Base-by-base conservation (phyloP, 2,329 filamentous ascomycete species). In the Nakataea oryzae region DNA sequence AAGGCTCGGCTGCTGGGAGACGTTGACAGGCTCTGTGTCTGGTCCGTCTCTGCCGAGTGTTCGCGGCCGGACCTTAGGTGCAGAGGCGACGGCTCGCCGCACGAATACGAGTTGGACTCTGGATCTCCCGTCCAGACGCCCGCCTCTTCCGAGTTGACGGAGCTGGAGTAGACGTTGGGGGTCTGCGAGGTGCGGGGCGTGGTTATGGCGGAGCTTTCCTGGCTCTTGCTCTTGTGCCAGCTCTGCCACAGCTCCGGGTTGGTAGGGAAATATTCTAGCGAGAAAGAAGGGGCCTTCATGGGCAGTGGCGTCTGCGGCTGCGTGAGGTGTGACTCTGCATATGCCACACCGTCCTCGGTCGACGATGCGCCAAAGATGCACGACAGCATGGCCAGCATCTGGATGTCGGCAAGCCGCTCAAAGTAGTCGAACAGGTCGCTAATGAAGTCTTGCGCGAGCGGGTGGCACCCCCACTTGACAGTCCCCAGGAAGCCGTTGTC, bases 371-470 rank as follows among this genome's bases (percentile, higher is more conserved):
- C 84, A 69, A 89, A 88, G 63, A 89, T 81, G 70, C 86, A 89
- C 1, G 86, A 86, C 30, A 89, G 77, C 85, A 89, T 88, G 11
- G 86, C 86, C 61, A 89, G 70, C 86, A 89, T 89, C 70, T 89
- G 86, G 14, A 88, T 74, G 64, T 89, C 86, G 7, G 81, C 84
- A 32, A 80, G 76, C 61, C 74, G 78, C 70, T 88, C 86, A 68
- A 84, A 89, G 69, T 88, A 79, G 29, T 78, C 74, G 66, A 89
- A 86, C n/a, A 89, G 73, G 62, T 86, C 81, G 64, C 76, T 72
- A 62, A 89, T 84, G 54, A 88, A 78, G n/a, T 79, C 77, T 64
- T 78, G 80, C 1, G 86, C 86, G 58, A 89, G 74, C 4, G 86
- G 86, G 67, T 87, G 86, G 59, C 79, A 75, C 13, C 86, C 86